A percentile compares a stretch with the other conserved stretches of the same genome.
Evolutionary conservation across 495 filamentous ascomycete species (phyloP).

Genomic region (Choiromyces venosus): DNA sequence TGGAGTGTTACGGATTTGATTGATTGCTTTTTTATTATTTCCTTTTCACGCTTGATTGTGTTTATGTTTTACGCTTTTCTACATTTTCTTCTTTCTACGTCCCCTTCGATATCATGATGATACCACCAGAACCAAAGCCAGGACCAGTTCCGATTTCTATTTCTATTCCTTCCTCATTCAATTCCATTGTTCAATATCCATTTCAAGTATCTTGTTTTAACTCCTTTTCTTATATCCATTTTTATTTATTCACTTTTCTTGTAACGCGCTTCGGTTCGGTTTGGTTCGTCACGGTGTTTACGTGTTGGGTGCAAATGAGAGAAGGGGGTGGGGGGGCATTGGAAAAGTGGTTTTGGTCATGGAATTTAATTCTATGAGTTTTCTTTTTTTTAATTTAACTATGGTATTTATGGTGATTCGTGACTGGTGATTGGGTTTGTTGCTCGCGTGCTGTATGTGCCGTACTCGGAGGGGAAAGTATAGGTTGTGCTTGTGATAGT

Average conservation of each 20-base stretch:
- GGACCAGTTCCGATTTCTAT: background rate
- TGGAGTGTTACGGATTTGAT: constrained; percentile 3
- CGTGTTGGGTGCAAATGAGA: background rate
- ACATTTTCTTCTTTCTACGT: background rate
- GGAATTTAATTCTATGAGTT: background rate
- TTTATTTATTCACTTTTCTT: background rate
- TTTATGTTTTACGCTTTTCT: background rate
- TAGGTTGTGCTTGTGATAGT: too few species aligned
- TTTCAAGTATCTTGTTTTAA: background rate
- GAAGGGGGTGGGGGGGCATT: too few species aligned
- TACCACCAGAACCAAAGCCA: too few species aligned
- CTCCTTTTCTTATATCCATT: background rate
- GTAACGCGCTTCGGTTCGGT: background rate
- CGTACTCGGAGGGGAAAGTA: too few species aligned
- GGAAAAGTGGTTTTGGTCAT: background rate
- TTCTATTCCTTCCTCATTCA: background rate
- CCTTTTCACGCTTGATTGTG: background rate
- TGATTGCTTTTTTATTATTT: too few species aligned
- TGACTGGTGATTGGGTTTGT: background rate
- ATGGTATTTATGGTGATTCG: background rate
- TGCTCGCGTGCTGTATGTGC: background rate
- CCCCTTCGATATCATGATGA: background rate
- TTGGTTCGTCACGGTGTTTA: background rate
- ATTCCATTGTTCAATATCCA: background rate
- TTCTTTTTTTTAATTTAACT: background rate